Conservation (phyloP, 83 land plant species). For the Picea mariana region DNA sequence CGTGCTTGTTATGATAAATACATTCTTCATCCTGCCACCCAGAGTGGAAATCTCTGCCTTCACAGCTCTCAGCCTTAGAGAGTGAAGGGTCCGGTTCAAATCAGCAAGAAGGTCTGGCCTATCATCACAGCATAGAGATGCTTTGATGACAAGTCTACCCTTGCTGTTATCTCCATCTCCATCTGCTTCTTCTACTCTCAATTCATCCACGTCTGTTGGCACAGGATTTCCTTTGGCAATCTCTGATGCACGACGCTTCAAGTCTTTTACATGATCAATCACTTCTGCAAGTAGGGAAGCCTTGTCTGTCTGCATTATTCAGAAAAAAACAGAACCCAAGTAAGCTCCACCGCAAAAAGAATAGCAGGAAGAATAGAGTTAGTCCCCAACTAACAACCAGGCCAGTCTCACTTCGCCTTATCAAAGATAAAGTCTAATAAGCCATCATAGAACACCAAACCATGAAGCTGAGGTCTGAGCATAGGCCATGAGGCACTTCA, state of each 20-base stretch:
- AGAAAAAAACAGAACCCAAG: not conserved
- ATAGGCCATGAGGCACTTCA: too few relatives aligned
- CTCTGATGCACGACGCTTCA: slow-evolving; percentile 51
- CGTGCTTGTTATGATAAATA: slow-evolving; percentile 36
- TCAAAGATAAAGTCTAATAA: too few relatives aligned
- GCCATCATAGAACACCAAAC: too few relatives aligned
- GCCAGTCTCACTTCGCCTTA: not conserved
- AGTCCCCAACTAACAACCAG: not conserved
- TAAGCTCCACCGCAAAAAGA: not conserved
- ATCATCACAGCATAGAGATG: slow-evolving; percentile 75
- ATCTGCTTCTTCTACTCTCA: slow-evolving; percentile 49
- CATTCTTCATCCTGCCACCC: slow-evolving; percentile 65
- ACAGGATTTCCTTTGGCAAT: slow-evolving; percentile 42
- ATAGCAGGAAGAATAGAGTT: not conserved
- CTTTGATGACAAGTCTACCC: slow-evolving; percentile 34
- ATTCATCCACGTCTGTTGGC: slow-evolving; percentile 68
- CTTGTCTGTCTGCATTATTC: slow-evolving; percentile 62
- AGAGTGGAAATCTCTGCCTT: slow-evolving; percentile 79
- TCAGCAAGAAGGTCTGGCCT: slow-evolving; percentile 71
- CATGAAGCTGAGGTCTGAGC: too few relatives aligned
- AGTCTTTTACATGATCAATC: slow-evolving; percentile 55
- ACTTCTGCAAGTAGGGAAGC: slow-evolving; percentile 82
- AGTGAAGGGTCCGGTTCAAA: slow-evolving; percentile 47
- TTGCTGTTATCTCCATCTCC: slow-evolving; percentile 12
- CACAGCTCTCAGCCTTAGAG: slow-evolving; percentile 43